Conservation (phyloP, 2,329 filamentous ascomycete genomes). For the Clonostachys byssicola region DNA sequence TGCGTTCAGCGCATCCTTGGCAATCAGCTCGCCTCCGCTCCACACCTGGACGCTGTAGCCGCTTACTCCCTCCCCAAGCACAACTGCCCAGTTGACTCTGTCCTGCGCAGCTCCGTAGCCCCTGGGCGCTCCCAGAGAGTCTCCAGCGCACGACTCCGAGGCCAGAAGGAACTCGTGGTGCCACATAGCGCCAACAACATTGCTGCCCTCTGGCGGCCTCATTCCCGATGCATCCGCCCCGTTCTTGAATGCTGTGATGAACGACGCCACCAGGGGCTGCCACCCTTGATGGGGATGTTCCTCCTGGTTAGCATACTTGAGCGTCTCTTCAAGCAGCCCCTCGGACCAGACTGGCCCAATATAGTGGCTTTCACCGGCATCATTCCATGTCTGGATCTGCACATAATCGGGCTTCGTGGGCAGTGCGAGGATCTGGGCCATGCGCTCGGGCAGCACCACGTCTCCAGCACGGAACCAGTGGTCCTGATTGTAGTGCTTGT, state of each 20-base stretch:
- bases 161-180: conserved; percentile 2
- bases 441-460: conserved; percentile 6
- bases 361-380: conserved; percentile 12
- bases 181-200: conserved; percentile 7
- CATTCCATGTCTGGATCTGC: conserved; percentile 8
- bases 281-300: conserved; percentile 5
- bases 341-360: conserved; percentile 8
- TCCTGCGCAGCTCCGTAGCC: too few relatives aligned
- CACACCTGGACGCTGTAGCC: too few relatives aligned
- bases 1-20: too few relatives aligned
- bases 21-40: too few relatives aligned
- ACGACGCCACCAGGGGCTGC: conserved; percentile 8
- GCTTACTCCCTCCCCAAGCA: too few relatives aligned
- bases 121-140: too few relatives aligned
- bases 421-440: conserved; percentile 4
- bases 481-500: conserved; percentile 5
- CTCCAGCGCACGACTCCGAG: too few relatives aligned
- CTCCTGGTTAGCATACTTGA: conserved; percentile 5
- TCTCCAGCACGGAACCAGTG: conserved; percentile 7
- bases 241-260: conserved; percentile 6
- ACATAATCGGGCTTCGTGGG: conserved; percentile 3
- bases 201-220: conserved; percentile 1
- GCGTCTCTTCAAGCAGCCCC: conserved; percentile 2
- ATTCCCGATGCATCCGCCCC: conserved; percentile 5
- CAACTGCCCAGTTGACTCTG: too few relatives aligned